A percentile compares a stretch with the other conserved stretches of the same genome.
phyloP scores from a whole-genome alignment of 495 filamentous ascomycete genomes.

The Rusavskia elegans region DNA sequence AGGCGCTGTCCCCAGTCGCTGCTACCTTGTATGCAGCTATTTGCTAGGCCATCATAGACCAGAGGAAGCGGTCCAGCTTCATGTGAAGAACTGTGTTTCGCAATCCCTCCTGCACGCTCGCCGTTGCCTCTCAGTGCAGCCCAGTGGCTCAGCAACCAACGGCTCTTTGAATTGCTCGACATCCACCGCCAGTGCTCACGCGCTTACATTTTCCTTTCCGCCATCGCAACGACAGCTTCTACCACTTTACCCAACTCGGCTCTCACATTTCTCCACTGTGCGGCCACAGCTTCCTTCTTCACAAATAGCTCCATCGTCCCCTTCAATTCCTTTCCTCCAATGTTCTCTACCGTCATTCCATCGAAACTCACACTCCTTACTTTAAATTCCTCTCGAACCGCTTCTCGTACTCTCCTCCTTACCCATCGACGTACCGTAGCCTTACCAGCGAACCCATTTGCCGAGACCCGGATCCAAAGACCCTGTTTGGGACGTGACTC shows the following conservation, averaged over 20 bases:
- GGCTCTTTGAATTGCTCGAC: neutral
- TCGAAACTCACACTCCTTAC: slow-evolving; percentile 37
- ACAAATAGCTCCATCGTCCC: neutral
- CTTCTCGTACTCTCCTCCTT: slow-evolving; percentile 31
- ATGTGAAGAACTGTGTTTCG: too few relatives aligned
- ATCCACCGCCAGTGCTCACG: neutral
- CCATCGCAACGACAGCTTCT: neutral
- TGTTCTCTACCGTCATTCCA: slow-evolving; percentile 21
- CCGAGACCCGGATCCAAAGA: slow-evolving; percentile 19
- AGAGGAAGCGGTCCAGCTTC: too few relatives aligned
- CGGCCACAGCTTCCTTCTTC: neutral
- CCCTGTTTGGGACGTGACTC: slow-evolving; percentile 8
- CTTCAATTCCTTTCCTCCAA: neutral
- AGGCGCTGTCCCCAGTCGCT: too few relatives aligned
- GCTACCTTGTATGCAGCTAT: too few relatives aligned
- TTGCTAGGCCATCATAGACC: too few relatives aligned
- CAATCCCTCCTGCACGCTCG: too few relatives aligned
- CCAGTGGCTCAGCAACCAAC: too few relatives aligned
- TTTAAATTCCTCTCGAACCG: slow-evolving; percentile 38
- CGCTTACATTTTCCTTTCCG: neutral
- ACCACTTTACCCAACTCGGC: neutral
- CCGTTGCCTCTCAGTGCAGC: too few relatives aligned
- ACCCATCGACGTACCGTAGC: slow-evolving; percentile 38
- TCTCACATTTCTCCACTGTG: neutral
- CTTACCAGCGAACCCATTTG: slow-evolving; percentile 12